Conservation (phyloP, 345 rosid genomes). For the Cochlearia excelsa region DNA sequence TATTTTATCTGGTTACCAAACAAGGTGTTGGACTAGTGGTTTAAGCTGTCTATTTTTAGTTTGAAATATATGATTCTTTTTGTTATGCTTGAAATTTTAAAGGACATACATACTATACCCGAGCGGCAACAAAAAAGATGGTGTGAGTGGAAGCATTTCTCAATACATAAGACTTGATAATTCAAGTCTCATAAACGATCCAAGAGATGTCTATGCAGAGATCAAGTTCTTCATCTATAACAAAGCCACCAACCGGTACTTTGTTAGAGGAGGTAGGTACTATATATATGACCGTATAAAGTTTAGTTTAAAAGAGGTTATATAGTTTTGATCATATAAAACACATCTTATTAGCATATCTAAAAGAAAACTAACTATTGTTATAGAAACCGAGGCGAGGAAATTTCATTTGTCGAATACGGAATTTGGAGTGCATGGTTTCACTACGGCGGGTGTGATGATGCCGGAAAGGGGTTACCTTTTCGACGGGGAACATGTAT, state of each 20-base stretch:
- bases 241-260: slow-evolving; percentile 17
- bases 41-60: neutral
- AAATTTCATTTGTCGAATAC: slow-evolving; percentile 22
- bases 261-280: slow-evolving; percentile 8
- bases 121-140: slow-evolving; percentile 8
- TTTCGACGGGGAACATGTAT: slow-evolving; percentile 9
- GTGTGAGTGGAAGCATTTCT: slow-evolving; percentile 15
- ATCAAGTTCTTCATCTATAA: slow-evolving; percentile 25
- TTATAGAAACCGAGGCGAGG: neutral
- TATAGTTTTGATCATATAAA: too few species aligned
- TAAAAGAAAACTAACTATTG: too few species aligned
- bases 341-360: neutral
- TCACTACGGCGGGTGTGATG: neutral
- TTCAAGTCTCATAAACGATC: slow-evolving; percentile 26
- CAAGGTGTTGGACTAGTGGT: too few species aligned
- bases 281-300: too few species aligned
- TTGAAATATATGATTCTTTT: neutral
- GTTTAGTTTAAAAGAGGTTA: neutral
- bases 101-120: slow-evolving; percentile 31
- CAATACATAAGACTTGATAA: slow-evolving; percentile 24
- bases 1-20: too few species aligned
- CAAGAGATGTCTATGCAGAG: slow-evolving; percentile 29
- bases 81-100: slow-evolving; percentile 3
- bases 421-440: slow-evolving; percentile 2
- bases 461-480: neutral